Percentiles rank a stretch among this genome's conserved stretches.
Conservation (phyloP, 306 rosid genomes). For the Cucumis sativus region DNA sequence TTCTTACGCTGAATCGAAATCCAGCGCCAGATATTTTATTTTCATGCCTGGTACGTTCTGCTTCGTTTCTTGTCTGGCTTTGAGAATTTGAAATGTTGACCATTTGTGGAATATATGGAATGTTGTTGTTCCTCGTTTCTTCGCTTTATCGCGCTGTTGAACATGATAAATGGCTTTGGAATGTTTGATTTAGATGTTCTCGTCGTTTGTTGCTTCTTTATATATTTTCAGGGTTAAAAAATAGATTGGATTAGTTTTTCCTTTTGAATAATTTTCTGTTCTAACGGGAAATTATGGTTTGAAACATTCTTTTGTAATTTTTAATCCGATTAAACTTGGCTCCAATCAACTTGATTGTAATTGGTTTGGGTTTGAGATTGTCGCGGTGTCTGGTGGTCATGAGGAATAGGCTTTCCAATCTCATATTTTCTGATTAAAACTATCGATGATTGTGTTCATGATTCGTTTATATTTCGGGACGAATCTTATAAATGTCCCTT, state of each 20-base stretch:
- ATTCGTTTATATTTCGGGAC: neutral
- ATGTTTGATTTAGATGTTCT: neutral
- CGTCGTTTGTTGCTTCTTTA: neutral
- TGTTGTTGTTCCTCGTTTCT: neutral
- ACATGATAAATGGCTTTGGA: neutral
- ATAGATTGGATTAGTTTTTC: neutral
- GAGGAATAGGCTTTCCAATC: neutral
- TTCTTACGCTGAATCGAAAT: neutral
- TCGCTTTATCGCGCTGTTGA: neutral
- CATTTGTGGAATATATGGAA: neutral
- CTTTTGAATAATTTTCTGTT: neutral
- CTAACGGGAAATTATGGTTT: neutral
- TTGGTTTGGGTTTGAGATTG: neutral
- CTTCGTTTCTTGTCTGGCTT: constrained; percentile 15
- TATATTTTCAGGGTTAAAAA: neutral
- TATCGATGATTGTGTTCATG: neutral
- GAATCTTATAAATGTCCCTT: neutral
- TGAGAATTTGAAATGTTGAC: neutral
- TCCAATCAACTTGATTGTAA: neutral
- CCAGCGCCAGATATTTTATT: constrained; percentile 15
- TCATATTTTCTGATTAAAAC: neutral
- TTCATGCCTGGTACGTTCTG: constrained; percentile 28
- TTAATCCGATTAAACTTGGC: neutral
- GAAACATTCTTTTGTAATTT: neutral
- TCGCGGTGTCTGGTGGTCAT: neutral